A percentile compares a stretch with the other conserved stretches of the same genome.
phyloP scores from a whole-genome alignment of 2,329 filamentous ascomycete genomes.

The Xylariomycetidae sp. region DNA sequence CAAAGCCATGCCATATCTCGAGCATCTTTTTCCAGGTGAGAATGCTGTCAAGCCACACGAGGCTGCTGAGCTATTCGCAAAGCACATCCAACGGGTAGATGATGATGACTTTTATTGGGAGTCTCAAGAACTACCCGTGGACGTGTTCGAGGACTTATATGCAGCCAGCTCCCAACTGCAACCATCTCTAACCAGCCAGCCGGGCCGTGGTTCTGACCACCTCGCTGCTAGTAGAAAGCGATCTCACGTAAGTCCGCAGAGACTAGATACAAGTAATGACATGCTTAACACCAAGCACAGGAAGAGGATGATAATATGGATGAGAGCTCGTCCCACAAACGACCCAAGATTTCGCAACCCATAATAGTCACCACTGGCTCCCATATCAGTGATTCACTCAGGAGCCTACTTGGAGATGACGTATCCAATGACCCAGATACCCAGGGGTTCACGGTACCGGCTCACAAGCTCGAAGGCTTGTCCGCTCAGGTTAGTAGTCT shows the following conservation, averaged over 20 bases:
- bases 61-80: conserved; percentile 42
- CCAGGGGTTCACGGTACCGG: conserved; percentile 23
- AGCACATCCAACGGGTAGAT: conserved; percentile 37
- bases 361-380: conserved; percentile 20
- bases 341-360: conserved; percentile 24
- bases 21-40: conserved; percentile 38
- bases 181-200: conserved; percentile 24
- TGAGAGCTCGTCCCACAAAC: conserved; percentile 27
- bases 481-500: conserved; percentile 22
- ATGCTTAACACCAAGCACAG: conserved; percentile 22
- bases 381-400: conserved; percentile 27
- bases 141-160: conserved; percentile 44
- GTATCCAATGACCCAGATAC: conserved; percentile 13
- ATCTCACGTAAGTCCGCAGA: conserved; percentile 39
- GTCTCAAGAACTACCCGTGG: conserved; percentile 41
- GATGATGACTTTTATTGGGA: conserved; percentile 39
- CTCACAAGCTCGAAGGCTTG: conserved; percentile 26
- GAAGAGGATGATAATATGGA: conserved; percentile 26
- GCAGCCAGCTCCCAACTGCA: conserved; percentile 29
- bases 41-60: conserved; percentile 39
- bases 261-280: too few species aligned
- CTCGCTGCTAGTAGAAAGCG: conserved; percentile 37
- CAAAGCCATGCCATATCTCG: conserved; percentile 29
- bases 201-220: conserved; percentile 13
- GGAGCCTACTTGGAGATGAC: conserved; percentile 21